Conservation (phyloP, 176 grass and related monocot genomes). For the Tillandsia fasciculata region DNA sequence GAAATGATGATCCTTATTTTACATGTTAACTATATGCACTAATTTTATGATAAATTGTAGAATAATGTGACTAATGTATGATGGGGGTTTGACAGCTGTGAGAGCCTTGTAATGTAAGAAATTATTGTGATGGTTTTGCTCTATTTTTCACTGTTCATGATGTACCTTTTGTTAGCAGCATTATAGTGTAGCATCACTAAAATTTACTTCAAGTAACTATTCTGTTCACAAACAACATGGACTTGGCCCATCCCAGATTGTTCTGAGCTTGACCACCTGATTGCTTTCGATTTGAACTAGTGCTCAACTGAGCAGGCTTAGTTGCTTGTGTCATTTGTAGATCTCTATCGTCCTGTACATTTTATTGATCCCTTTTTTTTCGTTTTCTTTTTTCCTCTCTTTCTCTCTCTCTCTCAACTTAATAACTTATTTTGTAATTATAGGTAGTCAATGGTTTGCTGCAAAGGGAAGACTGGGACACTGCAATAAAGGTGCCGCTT, state of each 20-base stretch:
- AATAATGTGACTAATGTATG: too few relatives aligned
- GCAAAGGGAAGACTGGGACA: slow-evolving; percentile 62
- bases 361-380: neutral
- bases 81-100: too few relatives aligned
- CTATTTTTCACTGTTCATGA: too few relatives aligned
- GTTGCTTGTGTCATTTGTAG: neutral
- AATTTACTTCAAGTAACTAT: too few relatives aligned
- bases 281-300: neutral
- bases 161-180: too few relatives aligned
- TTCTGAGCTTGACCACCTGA: neutral
- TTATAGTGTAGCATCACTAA: too few relatives aligned
- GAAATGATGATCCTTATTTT: neutral
- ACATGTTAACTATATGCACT: neutral
- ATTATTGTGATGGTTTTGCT: too few relatives aligned
- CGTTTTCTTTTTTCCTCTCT: neutral
- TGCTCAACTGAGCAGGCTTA: neutral
- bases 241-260: neutral
- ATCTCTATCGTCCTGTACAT: neutral
- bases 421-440: slow-evolving; percentile 1
- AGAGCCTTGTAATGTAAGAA: too few relatives aligned
- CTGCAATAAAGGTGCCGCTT: slow-evolving; percentile 55
- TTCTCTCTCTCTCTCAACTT: neutral
- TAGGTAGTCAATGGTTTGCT: slow-evolving; percentile 78
- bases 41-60: too few relatives aligned
- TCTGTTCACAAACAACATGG: neutral